phyloP scores from a whole-genome alignment of 495 filamentous ascomycete species.

The Penicillium herquei region DNA sequence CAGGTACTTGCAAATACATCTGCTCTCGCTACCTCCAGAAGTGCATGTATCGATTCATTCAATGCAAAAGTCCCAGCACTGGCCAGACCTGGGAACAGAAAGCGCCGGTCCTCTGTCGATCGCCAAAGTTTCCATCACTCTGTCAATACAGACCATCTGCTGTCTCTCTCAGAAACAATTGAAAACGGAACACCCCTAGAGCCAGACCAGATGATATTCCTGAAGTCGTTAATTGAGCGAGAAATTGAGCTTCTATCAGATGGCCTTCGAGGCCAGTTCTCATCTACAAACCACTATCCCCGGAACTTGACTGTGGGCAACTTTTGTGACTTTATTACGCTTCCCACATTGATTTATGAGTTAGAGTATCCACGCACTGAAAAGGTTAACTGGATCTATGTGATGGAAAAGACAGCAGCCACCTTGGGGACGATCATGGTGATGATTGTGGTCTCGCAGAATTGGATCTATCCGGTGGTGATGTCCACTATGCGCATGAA shows the following conservation, averaged over 20 bases:
- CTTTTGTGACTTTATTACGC: slow-evolving; percentile 67
- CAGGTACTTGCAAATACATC: neutral
- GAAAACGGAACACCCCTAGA: slow-evolving; percentile 56
- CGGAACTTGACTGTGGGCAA: slow-evolving; percentile 64
- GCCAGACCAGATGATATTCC: slow-evolving; percentile 55
- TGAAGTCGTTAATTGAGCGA: slow-evolving; percentile 56
- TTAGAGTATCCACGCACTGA: slow-evolving; percentile 71
- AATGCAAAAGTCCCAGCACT: slow-evolving; percentile 4
- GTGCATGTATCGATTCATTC: neutral
- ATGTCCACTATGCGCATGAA: slow-evolving; percentile 64
- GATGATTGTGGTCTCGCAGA: slow-evolving; percentile 49
- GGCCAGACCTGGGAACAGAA: slow-evolving; percentile 1
- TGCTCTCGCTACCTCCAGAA: neutral
- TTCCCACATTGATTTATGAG: slow-evolving; percentile 76
- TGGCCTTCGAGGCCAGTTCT: slow-evolving; percentile 59
- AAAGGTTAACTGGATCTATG: slow-evolving; percentile 67
- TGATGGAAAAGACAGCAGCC: slow-evolving; percentile 64
- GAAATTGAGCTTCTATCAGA: slow-evolving; percentile 61
- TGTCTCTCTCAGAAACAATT: slow-evolving; percentile 53
- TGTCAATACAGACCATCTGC: slow-evolving; percentile 40
- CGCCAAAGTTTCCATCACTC: slow-evolving; percentile 6
- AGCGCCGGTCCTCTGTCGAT: slow-evolving; percentile 2
- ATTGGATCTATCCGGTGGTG: slow-evolving; percentile 64
- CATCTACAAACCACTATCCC: slow-evolving; percentile 53
- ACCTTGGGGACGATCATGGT: slow-evolving; percentile 58